Percentiles rank a stretch among this genome's conserved stretches.
Conservation (phyloP, 2,329 filamentous ascomycete species). For the Curvularia hawaiiensis region DNA sequence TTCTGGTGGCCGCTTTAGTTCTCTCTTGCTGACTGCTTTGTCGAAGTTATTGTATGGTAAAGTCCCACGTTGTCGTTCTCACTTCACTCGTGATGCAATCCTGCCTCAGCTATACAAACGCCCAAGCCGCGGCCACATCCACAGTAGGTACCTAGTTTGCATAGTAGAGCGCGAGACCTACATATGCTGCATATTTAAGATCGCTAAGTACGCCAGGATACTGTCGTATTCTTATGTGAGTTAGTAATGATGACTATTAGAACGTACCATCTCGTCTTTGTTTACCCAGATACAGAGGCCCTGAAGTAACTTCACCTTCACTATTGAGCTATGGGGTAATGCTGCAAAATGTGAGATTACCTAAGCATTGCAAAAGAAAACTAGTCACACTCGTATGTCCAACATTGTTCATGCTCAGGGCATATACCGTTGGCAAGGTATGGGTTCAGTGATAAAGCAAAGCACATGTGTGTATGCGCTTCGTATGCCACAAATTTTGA, state of each 20-base stretch:
- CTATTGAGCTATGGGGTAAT: too few relatives aligned
- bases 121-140: neutral
- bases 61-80: neutral
- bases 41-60: neutral
- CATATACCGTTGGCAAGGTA: neutral
- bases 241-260: too few relatives aligned
- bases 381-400: neutral
- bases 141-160: neutral
- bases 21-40: neutral
- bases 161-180: neutral
- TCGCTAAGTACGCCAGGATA: neutral
- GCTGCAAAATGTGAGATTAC: too few relatives aligned
- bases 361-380: too few relatives aligned
- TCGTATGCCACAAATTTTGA: neutral
- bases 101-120: neutral
- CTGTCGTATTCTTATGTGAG: too few relatives aligned
- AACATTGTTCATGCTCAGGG: neutral
- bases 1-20: neutral
- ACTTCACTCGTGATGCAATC: neutral
- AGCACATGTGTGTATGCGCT: neutral
- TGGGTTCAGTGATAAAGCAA: too few relatives aligned
- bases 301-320: too few relatives aligned
- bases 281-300: too few relatives aligned
- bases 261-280: too few relatives aligned
- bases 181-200: neutral